Evolutionary conservation across 2,329 filamentous ascomycete genomes (phyloP), one percentile per base, ranked within the genome.

Genomic region (Xylogone sp.): DNA sequence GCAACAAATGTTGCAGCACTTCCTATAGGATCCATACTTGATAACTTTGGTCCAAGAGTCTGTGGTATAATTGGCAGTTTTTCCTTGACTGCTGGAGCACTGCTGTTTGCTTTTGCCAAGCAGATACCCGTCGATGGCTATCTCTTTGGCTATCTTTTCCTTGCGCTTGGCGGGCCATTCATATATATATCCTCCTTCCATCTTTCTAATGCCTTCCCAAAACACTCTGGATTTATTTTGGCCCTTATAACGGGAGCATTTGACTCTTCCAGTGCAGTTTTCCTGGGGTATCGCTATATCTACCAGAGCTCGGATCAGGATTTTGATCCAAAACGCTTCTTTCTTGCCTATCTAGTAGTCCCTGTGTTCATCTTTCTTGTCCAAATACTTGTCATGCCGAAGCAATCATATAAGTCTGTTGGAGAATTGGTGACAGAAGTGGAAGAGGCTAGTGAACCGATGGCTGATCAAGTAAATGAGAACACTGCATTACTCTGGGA

Each of bases 1-100:
- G 87, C 82, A 6, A 95, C 91, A 39, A 96, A 96, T 62, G 87
- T 96, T 12, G 89, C 84, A 42, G 91, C 92, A 12, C 76, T 96
- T 6, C 89, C 91, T 2, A 84, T 96, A 10, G 92, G 92, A 44
- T 88, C 89, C 2, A 86, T 96, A 43, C 79, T 96, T 20, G 92
- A 96, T 69, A 78, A 83, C 55, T 92, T 82, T 63, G 92, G 92
- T 1, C 92, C 92, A 13, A 81, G 87, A 50, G 77, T 89, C 3
- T 88, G 87, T 61, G 87, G 88, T 3, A 74, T 91, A 20, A 78
- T 87, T 51, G 90, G 87, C 46, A 84, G 83, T 53, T 54, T 84
- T 34, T 85, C 87, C 59, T 77, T 96, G 20, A 72, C 82, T 0
- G 59, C 81, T 9, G 92, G 92, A n/a, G 78, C 88, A 22, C 60